Conservation (phyloP, 2,329 filamentous ascomycete genomes). For the Talaromyces atroroseus region DNA sequence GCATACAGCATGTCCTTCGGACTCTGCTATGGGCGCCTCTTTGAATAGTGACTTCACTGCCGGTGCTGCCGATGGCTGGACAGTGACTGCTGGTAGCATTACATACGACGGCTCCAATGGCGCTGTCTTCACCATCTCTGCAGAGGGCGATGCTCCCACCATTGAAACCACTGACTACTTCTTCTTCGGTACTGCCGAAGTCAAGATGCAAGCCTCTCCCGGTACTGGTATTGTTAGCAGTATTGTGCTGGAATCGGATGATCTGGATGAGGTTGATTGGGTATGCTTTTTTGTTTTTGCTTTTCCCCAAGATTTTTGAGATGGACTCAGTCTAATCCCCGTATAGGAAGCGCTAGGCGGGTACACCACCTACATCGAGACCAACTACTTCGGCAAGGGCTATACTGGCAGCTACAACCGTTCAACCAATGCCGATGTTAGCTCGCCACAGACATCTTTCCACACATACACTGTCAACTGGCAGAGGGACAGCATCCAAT, state of each 20-base stretch:
- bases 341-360: slow-evolving; percentile 34
- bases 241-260: slow-evolving; percentile 86
- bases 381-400: slow-evolving; percentile 96
- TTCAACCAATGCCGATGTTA: slow-evolving; percentile 66
- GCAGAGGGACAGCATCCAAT: slow-evolving; percentile 58
- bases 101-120: slow-evolving; percentile 66
- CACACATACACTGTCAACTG: slow-evolving; percentile 56
- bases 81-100: slow-evolving; percentile 45
- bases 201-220: slow-evolving; percentile 77
- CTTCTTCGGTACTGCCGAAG: slow-evolving; percentile 90
- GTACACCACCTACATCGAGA: slow-evolving; percentile 51
- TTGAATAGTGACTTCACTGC: slow-evolving; percentile 37
- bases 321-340: background rate
- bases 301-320: no score
- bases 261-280: slow-evolving; percentile 92
- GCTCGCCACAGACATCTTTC: slow-evolving; percentile 49
- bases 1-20: slow-evolving; percentile 55
- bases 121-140: slow-evolving; percentile 70
- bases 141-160: slow-evolving; percentile 77
- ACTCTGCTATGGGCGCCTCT: slow-evolving; percentile 61
- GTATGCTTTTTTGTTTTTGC: slow-evolving; percentile 60
- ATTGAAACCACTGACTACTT: slow-evolving; percentile 90
- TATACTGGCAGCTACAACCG: slow-evolving; percentile 74
- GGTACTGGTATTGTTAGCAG: slow-evolving; percentile 90
- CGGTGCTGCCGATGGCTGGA: slow-evolving; percentile 65